Conservation (phyloP, 2,329 filamentous ascomycete genomes). For the Aspergillus luchuensis region DNA sequence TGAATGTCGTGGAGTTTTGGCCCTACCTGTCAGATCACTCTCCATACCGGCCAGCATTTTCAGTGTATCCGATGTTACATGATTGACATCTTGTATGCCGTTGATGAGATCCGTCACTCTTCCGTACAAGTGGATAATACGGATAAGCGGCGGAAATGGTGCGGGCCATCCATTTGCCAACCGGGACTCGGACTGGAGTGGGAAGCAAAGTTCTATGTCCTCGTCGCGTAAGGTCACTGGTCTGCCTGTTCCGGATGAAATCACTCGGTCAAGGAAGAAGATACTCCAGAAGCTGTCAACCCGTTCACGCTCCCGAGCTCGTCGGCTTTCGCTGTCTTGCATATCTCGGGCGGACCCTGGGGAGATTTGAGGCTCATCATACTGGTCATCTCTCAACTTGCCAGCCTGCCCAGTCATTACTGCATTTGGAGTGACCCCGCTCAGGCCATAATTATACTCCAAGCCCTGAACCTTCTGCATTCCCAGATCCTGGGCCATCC, state of each 20-base stretch:
- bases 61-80: constrained; percentile 74
- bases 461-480: constrained; percentile 80
- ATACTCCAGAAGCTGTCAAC: constrained; percentile 90
- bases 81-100: constrained; percentile 71
- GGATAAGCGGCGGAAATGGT: constrained; percentile 76
- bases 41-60: constrained; percentile 76
- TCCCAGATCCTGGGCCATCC: constrained; percentile 77
- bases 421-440: constrained; percentile 58
- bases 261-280: constrained; percentile 82
- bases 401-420: constrained; percentile 50
- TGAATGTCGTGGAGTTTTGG: not conserved
- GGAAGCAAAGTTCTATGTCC: constrained; percentile 78
- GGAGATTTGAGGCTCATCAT: constrained; percentile 45
- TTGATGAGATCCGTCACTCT: constrained; percentile 83
- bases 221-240: constrained; percentile 81
- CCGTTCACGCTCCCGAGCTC: constrained; percentile 74
- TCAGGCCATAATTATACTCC: constrained; percentile 55
- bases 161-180: constrained; percentile 68
- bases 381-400: constrained; percentile 48
- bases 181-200: constrained; percentile 55
- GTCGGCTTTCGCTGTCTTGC: constrained; percentile 57
- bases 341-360: constrained; percentile 29
- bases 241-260: constrained; percentile 82
- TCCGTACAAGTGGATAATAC: constrained; percentile 84
- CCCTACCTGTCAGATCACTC: constrained; percentile 68